Conservation (phyloP, 352 stramenopile species). For the Phytophthora macrochlamydospora region DNA sequence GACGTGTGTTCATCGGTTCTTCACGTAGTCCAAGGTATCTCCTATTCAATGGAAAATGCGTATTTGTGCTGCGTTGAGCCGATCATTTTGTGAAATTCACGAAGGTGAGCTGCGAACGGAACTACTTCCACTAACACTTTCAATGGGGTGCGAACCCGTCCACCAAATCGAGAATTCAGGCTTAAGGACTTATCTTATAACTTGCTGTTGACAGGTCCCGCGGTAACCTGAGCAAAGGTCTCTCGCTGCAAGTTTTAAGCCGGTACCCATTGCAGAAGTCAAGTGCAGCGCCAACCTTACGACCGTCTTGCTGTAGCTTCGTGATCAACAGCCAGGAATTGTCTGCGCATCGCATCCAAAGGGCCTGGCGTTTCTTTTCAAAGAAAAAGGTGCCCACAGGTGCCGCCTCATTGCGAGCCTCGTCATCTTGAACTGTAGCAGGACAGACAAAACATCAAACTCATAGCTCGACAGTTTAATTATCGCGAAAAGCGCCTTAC, state of each 20-base stretch:
- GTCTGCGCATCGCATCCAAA: slow-evolving; percentile 71
- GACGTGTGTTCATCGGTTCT: neutral
- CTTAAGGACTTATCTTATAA: slow-evolving; percentile 7
- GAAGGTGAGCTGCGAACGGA: no score
- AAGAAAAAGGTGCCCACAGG: slow-evolving; percentile 67
- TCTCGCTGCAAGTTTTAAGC: slow-evolving; percentile 66
- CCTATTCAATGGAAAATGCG: slow-evolving; percentile 30
- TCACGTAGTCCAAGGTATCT: slow-evolving; percentile 9
- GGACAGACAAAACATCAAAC: neutral
- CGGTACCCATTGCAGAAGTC: slow-evolving; percentile 87
- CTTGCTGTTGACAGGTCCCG: slow-evolving; percentile 22
- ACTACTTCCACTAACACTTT: no score
- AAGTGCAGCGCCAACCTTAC: slow-evolving; percentile 60
- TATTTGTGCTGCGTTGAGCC: slow-evolving; percentile 6
- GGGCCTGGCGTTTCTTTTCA: slow-evolving; percentile 67
- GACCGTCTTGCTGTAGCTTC: slow-evolving; percentile 71
- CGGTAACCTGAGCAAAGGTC: slow-evolving; percentile 39
- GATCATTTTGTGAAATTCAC: no score
- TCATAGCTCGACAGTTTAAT: neutral
- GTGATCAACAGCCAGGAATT: slow-evolving; percentile 69
- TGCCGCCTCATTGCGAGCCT: slow-evolving; percentile 13
- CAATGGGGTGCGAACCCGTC: no score
- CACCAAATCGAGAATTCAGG: no score
- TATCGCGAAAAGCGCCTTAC: slow-evolving; percentile 22
- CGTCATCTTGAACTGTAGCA: slow-evolving; percentile 27